Percentiles rank a stretch among this genome's conserved stretches.
phyloP scores from a whole-genome alignment of 2,329 filamentous ascomycete genomes.

The Cordyceps pruinosa region DNA sequence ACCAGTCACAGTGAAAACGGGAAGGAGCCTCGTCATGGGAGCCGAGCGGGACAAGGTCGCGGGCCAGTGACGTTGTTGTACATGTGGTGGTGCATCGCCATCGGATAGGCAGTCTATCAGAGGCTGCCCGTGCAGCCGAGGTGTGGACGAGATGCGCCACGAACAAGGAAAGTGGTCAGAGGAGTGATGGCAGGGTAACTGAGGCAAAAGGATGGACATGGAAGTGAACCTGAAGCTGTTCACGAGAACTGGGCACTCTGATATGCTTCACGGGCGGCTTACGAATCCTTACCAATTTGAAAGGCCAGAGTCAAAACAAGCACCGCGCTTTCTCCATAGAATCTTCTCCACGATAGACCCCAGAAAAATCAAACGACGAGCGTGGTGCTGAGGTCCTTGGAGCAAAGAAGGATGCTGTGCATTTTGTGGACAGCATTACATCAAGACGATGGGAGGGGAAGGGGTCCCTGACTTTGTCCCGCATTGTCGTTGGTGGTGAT shows the following conservation, averaged over 20 bases:
- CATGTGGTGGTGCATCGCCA: neutral
- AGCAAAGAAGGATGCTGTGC: neutral
- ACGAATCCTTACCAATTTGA: neutral
- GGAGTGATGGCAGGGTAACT: neutral
- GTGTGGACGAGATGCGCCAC: neutral
- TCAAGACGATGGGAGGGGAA: neutral
- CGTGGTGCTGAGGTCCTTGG: too few relatives aligned
- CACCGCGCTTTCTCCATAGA: neutral
- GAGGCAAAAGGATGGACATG: neutral
- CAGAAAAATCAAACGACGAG: too few relatives aligned
- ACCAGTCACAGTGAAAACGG: too few relatives aligned
- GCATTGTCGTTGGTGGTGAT: too few relatives aligned
- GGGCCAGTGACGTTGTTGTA: neutral
- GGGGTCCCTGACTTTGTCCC: too few relatives aligned
- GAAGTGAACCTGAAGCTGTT: neutral
- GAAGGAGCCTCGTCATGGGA: constrained; percentile 9
- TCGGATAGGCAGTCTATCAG: too few relatives aligned
- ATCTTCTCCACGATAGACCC: constrained; percentile 1
- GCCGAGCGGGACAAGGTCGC: too few relatives aligned
- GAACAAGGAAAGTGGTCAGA: too few relatives aligned
- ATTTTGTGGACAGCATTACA: constrained; percentile 1
- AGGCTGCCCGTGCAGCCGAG: neutral
- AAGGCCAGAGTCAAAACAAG: neutral
- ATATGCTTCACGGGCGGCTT: neutral
- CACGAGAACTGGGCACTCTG: neutral